Evolutionary conservation across 148 eudicot genomes (phyloP), one percentile per base, ranked within the genome.

Genomic region (Amaranthus cruentus): DNA sequence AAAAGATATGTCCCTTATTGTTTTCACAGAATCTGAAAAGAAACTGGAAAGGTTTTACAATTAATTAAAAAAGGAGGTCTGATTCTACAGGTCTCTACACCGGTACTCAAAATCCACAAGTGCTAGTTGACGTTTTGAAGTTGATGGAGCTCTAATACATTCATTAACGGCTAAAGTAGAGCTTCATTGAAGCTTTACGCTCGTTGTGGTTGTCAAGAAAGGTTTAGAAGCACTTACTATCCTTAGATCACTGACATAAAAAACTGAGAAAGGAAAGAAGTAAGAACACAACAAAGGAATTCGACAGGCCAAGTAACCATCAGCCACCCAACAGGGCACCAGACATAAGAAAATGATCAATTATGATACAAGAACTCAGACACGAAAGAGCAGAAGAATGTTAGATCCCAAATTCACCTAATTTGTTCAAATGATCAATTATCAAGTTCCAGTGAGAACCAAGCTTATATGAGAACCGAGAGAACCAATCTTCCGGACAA

Each of bases 51-150:
- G 43, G 3, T 49, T 66, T 47, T 10, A 6, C 51, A 15, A 47
- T 9, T 64, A 64, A 21, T 4, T 4, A 47, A 65, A 2, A 11
- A 8, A 11, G 52, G 9, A 14, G 52, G 38, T 28, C 47, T 47
- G 50, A 47, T 64, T 14, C 68, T 14, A 13, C 28, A 65, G 4
- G 52, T 65, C n/a, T 65, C 11, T 66, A 66, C 69, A 66, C 54
- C 0, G 69, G 2, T 5, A 66, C 38, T 28, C 38, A 28, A 28
- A 28, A 28, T 28, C 38, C 38, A 28, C 38, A 28, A 28, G 38
- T 28, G 38, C 38, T 28, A 28, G 2, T 28, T 28, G 38, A 28
- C 38, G 38, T 28, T 28, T 28, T 28, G 38, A 28, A 28, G 1
- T 28, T 28, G 38, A 28, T 28, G 38, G 38, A 28, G 38, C 38